These are phyloP conservation scores for Pezicula radicicola DNA, from an alignment of 2,329 filamentous ascomycete species.

Conservation along the genomic window DNA sequence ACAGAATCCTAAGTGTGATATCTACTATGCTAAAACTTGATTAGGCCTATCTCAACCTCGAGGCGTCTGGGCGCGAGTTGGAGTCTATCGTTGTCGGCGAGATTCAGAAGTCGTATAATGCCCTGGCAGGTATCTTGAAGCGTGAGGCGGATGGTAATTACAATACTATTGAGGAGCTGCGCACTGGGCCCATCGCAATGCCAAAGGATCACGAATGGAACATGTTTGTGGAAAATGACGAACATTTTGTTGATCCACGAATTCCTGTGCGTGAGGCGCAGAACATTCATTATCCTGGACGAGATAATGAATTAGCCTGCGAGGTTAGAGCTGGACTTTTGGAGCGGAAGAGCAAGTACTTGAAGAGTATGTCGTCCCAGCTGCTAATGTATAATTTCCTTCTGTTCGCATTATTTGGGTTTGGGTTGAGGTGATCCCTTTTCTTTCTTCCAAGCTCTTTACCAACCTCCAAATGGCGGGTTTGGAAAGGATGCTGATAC, in stretches of 20 bases:
- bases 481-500: no score
- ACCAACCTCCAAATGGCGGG: no score
- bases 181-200: constrained; percentile 84
- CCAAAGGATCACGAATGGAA: constrained; percentile 89
- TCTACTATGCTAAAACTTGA: constrained; percentile 16
- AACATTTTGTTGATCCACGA: constrained; percentile 83
- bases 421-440: no score
- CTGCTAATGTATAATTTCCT: constrained; percentile 28
- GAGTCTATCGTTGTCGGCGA: constrained; percentile 96
- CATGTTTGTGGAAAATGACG: constrained; percentile 74
- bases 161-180: constrained; percentile 74
- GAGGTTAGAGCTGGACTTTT: constrained; percentile 89
- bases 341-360: constrained; percentile 97
- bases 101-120: constrained; percentile 97
- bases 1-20: background rate
- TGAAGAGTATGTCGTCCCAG: constrained; percentile 83
- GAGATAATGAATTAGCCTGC: constrained; percentile 72
- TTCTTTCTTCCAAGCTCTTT: no score
- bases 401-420: no score
- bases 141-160: constrained; percentile 84
- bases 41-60: constrained; percentile 89
- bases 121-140: constrained; percentile 86
- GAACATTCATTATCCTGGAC: constrained; percentile 88
- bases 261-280: constrained; percentile 75
- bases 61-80: constrained; percentile 89